Base-by-base conservation (phyloP, 2,329 filamentous ascomycete genomes). In the Aspergillus persii region DNA sequence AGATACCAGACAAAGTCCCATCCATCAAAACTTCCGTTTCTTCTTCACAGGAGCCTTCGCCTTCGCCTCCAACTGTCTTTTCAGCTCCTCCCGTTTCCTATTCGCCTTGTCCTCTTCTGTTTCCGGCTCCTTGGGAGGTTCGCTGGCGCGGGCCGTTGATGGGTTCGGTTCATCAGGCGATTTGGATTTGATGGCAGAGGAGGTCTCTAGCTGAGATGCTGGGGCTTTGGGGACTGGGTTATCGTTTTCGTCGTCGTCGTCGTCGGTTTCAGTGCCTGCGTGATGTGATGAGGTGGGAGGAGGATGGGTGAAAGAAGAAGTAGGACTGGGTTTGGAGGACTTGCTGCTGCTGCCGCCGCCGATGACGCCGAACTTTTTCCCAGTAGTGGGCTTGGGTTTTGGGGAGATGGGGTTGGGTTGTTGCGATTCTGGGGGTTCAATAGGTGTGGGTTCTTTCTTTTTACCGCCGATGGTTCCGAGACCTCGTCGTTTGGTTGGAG, bases 1-100 rank as follows among this genome's bases (percentile, higher is more conserved):
- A 39, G 53, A 49, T 44, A n/a, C n/a, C 33, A 58, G 8, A 33
- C 23, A 52, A 11, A 31, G 49, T 36, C 29, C 29, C 41, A 8
- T 51, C 47, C 8, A 8, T 76, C 69, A 86, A 62, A 86, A 86
- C 59, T 76, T 83, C 57, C 83, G 71, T 68, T 82, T 85, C 77
- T 86, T 87, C 76, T 83, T 86, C 18, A 70, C 76, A 8, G 79
- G 78, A 54, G 77, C 80, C 63, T 82, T 83, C 30, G 79, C 78
- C 66, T 81, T 83, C 56, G 73, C 75, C 54, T 80, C 80, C 15
- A 85, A 66, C 47, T 81, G 75, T 18, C 80, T 76, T 68, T 86
- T 87, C 61, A 88, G 68, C 66, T 85, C 82, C 53, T 82, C 77
- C 11, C 85, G 76, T 64, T 81, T 86, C 56, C 80, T 76, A 61